These are phyloP conservation scores for Blastocystis sp. DNA, from an alignment of 352 stramenopile genomes.

Conservation along the genomic window DNA sequence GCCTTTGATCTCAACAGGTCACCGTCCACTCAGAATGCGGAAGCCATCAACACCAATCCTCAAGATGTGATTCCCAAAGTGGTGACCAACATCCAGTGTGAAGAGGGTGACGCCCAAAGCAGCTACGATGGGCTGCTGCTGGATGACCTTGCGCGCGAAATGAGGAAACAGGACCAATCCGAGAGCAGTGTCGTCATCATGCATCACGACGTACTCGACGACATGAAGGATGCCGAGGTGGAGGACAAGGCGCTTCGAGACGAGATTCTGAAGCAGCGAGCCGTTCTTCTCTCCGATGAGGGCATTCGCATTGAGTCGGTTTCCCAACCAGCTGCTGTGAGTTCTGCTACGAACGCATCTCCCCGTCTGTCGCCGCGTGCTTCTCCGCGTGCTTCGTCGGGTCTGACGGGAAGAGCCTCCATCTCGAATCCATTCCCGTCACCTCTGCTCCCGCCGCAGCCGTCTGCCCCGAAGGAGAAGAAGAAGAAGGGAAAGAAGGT, in stretches of 20 bases:
- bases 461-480: not conserved
- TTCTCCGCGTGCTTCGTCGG: not conserved
- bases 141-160: conserved; percentile 10
- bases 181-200: not conserved
- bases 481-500: not conserved
- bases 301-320: not conserved
- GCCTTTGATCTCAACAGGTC: not conserved
- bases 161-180: not conserved
- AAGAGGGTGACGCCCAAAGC: not conserved
- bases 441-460: not conserved
- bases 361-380: not conserved
- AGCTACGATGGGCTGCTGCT: not conserved
- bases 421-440: not conserved
- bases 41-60: not conserved
- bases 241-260: not conserved
- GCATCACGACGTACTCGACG: conserved; percentile 37
- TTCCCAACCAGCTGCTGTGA: not conserved
- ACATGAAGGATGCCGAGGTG: not conserved
- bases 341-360: not conserved
- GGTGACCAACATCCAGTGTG: not conserved
- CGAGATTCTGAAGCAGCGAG: not conserved
- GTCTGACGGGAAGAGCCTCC: not conserved
- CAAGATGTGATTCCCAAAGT: not conserved
- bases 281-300: not conserved
- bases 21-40: not conserved